phyloP scores from a whole-genome alignment of 1,284 basidiomycete genomes.

The Boletus semigastroideus region DNA sequence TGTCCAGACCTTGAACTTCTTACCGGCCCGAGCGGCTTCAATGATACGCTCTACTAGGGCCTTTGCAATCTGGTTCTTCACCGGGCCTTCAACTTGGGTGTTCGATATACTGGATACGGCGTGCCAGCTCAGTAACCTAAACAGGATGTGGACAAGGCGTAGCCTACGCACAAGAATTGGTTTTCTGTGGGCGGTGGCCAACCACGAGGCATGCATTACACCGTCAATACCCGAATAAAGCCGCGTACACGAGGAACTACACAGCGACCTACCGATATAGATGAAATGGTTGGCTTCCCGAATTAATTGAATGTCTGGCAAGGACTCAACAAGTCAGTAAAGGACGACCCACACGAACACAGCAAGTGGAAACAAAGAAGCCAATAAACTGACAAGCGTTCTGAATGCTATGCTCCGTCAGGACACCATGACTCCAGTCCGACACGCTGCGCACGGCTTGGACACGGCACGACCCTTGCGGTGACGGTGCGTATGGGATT shows the following conservation, averaged over 20 bases:
- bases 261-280: conserved; percentile 71
- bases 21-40: conserved; percentile 65
- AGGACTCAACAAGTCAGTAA: neutral
- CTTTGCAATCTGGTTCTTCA: conserved; percentile 80
- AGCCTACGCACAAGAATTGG: conserved; percentile 87
- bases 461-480: conserved; percentile 57
- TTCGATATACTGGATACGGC: conserved; percentile 64
- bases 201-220: conserved; percentile 12
- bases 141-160: neutral
- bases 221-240: conserved; percentile 7
- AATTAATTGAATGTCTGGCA: conserved; percentile 77
- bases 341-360: conserved; percentile 3
- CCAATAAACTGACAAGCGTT: conserved; percentile 67
- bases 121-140: conserved; percentile 14
- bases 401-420: conserved; percentile 84
- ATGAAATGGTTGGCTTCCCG: conserved; percentile 83
- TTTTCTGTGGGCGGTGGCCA: conserved; percentile 58
- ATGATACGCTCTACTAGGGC: conserved; percentile 85
- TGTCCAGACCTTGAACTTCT: conserved; percentile 72
- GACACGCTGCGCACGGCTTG: conserved; percentile 82
- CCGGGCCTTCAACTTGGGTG: conserved; percentile 61
- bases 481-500: conserved; percentile 41
- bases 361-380: conserved; percentile 1
- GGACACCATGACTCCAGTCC: conserved; percentile 91
- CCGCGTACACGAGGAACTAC: neutral